Conservation (phyloP, 306 rosid species). For the Fagus sylvatica region DNA sequence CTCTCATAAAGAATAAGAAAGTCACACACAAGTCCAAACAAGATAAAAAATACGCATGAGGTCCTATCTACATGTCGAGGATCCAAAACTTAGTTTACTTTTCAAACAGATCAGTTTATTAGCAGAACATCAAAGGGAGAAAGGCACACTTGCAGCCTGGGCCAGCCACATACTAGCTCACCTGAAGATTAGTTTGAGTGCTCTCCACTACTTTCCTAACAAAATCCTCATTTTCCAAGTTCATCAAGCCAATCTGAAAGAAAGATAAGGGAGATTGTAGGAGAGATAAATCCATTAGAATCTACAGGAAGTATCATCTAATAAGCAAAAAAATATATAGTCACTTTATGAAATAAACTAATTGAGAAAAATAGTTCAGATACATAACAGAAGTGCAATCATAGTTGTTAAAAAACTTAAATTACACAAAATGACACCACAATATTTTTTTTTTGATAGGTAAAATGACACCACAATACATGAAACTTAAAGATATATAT, state of each 20-base stretch:
- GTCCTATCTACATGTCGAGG: background rate
- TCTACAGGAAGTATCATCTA: background rate
- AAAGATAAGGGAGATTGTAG: background rate
- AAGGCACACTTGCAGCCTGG: conserved; percentile 17
- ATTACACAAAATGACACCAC: background rate
- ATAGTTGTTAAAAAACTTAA: background rate
- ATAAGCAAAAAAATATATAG: background rate
- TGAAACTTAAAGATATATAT: background rate
- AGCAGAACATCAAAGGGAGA: conserved; percentile 10
- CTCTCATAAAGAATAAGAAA: background rate
- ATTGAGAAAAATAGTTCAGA: background rate
- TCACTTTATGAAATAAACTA: background rate
- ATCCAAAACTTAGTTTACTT: background rate
- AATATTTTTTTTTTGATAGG: background rate
- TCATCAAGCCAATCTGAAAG: conserved; percentile 77
- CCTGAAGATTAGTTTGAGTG: conserved; percentile 72
- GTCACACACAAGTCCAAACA: background rate
- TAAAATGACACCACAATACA: background rate
- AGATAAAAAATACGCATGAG: background rate
- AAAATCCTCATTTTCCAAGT: conserved; percentile 83
- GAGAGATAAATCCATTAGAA: conserved; percentile 12
- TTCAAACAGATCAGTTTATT: background rate
- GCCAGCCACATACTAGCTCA: conserved; percentile 33
- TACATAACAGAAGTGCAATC: background rate
- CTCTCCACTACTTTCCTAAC: conserved; percentile 68